Percentiles rank a stretch among this genome's conserved stretches.
These are phyloP conservation scores for Bolboschoenus planiculmis DNA, from an alignment of 176 grass and related monocot species.

Conservation along the genomic window DNA sequence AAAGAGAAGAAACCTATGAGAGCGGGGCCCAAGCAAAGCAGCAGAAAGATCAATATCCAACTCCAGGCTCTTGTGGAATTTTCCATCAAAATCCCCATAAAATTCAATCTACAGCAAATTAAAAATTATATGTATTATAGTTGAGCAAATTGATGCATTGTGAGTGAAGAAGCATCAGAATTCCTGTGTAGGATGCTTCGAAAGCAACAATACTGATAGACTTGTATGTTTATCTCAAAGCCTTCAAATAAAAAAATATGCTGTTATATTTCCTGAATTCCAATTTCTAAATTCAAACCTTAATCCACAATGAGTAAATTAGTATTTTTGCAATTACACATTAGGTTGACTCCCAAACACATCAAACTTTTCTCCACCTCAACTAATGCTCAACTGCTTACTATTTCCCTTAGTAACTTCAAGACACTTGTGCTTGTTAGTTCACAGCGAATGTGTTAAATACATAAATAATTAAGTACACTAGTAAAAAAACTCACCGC, in stretches of 20 bases:
- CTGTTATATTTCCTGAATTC: not conserved
- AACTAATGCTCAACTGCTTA: not conserved
- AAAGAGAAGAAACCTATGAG: conserved; percentile 53
- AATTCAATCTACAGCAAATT: conserved; percentile 68
- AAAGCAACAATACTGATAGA: not conserved
- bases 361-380: not conserved
- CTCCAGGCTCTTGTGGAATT: conserved; percentile 94
- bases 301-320: not conserved
- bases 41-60: conserved; percentile 86
- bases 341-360: not conserved
- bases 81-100: conserved; percentile 92
- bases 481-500: conserved; percentile 27
- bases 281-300: not conserved
- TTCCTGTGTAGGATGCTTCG: not conserved
- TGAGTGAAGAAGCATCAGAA: not conserved
- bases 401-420: not conserved
- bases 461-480: conserved; percentile 12
- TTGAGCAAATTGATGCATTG: not conserved
- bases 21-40: conserved; percentile 81
- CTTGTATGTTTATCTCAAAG: not conserved
- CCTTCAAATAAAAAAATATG: not conserved
- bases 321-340: not conserved
- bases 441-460: not conserved
- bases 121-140: not conserved
- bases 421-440: not conserved